Base-by-base conservation (phyloP, 2,329 filamentous ascomycete genomes). In the Cordyceps pruinosa region DNA sequence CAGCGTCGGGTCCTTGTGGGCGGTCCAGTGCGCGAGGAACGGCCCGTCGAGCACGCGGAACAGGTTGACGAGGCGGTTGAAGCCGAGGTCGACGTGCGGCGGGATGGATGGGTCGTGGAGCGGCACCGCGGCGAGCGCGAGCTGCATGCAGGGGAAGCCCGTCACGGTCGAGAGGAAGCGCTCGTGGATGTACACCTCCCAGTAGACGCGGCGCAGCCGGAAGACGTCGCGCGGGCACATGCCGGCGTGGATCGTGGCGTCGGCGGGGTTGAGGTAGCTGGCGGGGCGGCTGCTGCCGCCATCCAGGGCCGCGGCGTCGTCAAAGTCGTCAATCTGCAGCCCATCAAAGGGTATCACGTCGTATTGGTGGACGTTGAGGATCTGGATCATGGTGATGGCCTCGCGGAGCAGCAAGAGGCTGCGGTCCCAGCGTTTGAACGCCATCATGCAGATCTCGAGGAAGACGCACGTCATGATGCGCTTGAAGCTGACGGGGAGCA, bases 121-220 rank as follows among this genome's bases (percentile, higher is more conserved):
- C 1, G 70, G 70, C 19, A 69, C 61, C 4, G 65, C 65, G 17
- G 61, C 57, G 7, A 75, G 67, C 1, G 71, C 68, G 9, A 63
- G 62, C 59, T 75, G 63, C 17, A 68, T 64, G 28, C 69, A 69
- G 2, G 72, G 70, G 5, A 75, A 75, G 44, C 78, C 78, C 39
- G 79, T 74, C 4, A 77, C 69, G 26, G 82, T 75, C 34, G 76
- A 76, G n/a, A 79, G 63, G 63, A 82, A 83, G 17, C 81, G 75
- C 63, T 83, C 80, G 59, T 82, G 79, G 32, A 83, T 78, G 61
- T 77, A 82, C 13, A 74, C 74, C 60, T 80, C 74, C 79, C 80
- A 83, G 64, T 82, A 82, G 1, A 81, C 65, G 3, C 80, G 71
- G 60, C 80, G 77, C 10, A 59, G 52, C 17, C 58, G 58, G 12